Base-by-base conservation (phyloP, 495 filamentous ascomycete genomes). In the Neurospora discreta region DNA sequence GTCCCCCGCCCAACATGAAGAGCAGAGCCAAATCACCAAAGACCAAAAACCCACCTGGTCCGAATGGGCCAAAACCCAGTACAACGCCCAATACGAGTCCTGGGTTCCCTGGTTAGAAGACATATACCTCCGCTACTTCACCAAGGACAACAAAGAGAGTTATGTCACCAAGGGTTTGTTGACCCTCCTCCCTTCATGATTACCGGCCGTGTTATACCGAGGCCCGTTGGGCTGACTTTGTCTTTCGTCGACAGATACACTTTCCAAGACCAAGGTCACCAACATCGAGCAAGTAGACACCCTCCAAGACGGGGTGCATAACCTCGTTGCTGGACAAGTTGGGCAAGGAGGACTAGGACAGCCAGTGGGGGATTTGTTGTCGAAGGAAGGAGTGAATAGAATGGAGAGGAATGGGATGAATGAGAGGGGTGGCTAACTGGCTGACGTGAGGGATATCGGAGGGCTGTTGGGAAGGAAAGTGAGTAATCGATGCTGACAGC, bases 61-160 rank as follows among this genome's bases (percentile, higher is more conserved):
- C 52, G 86, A 90, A 75, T 88, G 86, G 86, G 81, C 82, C 20
- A 86, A 84, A 72, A 78, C 88, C 67, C 83, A 81, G 15, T 91
- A 90, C 82, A 86, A 89, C 78, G 78, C 85, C 13, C 87, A 91
- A 75, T 92, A 92, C 77, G 88, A 92, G 74, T 84, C 82, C 69
- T 92, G 90, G 90, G 87, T 91, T 80, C 90, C 90, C 6, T 93
- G 90, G 89, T 83, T 92, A 42, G 90, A 93, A 75, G 90, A 92
- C 78, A 78, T 86, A 70, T 91, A 90, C 76, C 84, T 93, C 20
- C 83, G 81, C 42, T 92, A 87, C 82, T 92, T 92, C 74, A 89
- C 87, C 74, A 89, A 87, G 71, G 90, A 93, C 74, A 93, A 92
- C 81, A 91, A 92, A 80, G 84, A 89, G 1, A 88, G 86, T 73